These are phyloP conservation scores for Suillus americanus DNA, from an alignment of 768 basidiomycete species.

Conservation along the genomic window DNA sequence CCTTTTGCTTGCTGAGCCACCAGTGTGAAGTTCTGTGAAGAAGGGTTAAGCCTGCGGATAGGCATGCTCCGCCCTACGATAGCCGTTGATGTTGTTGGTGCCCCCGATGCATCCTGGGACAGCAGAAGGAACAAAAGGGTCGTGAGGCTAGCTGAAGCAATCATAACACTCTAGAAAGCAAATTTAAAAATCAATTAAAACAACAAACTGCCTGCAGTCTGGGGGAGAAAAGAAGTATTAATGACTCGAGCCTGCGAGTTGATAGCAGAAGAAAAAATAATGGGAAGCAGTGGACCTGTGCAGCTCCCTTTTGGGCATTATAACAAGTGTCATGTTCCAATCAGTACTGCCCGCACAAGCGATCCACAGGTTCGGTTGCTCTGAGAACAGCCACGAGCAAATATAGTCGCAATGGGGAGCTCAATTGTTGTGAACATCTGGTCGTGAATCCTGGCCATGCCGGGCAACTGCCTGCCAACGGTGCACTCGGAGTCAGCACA, in stretches of 20 bases:
- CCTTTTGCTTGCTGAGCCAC: constrained; percentile 34
- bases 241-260: background rate
- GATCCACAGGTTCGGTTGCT: background rate
- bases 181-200: background rate
- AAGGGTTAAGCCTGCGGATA: background rate
- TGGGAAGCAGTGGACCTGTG: background rate
- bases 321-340: background rate
- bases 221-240: background rate
- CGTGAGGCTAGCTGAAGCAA: constrained; percentile 3
- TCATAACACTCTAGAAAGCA: background rate
- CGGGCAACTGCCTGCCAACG: background rate
- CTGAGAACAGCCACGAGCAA: background rate
- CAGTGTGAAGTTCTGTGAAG: background rate
- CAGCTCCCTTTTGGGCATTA: background rate
- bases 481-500: background rate
- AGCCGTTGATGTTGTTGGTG: background rate
- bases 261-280: background rate
- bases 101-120: background rate
- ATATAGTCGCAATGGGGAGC: background rate
- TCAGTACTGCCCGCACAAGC: background rate
- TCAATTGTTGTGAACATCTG: background rate
- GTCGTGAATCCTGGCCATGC: background rate
- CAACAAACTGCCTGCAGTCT: constrained; percentile 2
- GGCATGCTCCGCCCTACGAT: background rate
- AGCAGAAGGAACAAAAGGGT: background rate